Conservation (phyloP, 805 yeast genomes). For the Nakazawaea ambrosiae region DNA sequence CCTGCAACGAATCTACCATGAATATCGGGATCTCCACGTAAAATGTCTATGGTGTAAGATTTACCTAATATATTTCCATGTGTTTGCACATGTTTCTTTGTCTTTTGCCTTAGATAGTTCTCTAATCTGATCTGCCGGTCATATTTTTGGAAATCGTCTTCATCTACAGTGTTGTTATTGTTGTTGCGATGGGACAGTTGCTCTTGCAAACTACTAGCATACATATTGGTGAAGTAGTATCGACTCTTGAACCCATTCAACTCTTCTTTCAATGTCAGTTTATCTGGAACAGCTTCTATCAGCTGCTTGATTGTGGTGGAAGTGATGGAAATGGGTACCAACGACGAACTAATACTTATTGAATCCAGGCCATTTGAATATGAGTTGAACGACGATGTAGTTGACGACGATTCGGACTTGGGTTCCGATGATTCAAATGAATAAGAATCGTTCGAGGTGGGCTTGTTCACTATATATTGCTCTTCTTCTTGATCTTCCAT, state of each 20-base stretch:
- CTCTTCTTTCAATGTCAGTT: slow-evolving; percentile 5
- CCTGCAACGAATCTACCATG: slow-evolving; percentile 7
- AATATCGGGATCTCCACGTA: slow-evolving; percentile 2
- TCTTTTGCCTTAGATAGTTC: slow-evolving; percentile 17
- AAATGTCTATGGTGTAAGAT: slow-evolving; percentile 3
- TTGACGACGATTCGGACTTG: too few species aligned
- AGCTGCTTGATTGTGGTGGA: slow-evolving; percentile 3
- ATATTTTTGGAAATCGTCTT: slow-evolving; percentile 24
- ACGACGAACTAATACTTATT: slow-evolving; percentile 1
- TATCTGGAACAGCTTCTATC: slow-evolving; percentile 1
- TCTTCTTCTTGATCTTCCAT: too few species aligned
- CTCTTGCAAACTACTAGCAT: slow-evolving; percentile 14
- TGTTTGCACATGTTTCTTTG: slow-evolving; percentile 7
- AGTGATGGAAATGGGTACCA: slow-evolving; percentile 1
- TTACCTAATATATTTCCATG: too few species aligned
- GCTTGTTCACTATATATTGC: too few species aligned
- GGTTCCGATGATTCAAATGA: too few species aligned
- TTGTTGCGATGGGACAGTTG: too few species aligned
- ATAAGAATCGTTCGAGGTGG: too few species aligned
- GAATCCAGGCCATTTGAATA: too few species aligned
- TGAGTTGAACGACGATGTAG: too few species aligned
- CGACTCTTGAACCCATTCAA: slow-evolving; percentile 7
- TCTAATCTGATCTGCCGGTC: slow-evolving; percentile 19
- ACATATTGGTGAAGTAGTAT: slow-evolving; percentile 18
- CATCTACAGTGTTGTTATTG: background rate